phyloP scores from a whole-genome alignment of 208 protist genomes.

The Polymyxa betae region DNA sequence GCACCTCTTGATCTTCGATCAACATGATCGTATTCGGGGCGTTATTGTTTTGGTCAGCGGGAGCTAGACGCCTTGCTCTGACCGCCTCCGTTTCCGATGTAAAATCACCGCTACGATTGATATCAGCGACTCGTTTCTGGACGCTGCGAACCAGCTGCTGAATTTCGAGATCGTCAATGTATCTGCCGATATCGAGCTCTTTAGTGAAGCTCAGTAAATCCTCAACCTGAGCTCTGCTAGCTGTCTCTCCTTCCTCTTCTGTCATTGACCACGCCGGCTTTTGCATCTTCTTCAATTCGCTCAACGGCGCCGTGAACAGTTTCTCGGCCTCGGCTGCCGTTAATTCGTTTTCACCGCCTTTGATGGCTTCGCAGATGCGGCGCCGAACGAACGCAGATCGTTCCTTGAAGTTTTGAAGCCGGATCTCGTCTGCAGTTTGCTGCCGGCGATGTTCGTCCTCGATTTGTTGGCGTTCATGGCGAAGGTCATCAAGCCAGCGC shows the following conservation, averaged over 20 bases:
- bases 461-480: background rate
- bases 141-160: conserved; percentile 33
- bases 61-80: background rate
- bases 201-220: background rate
- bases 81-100: conserved; percentile 17
- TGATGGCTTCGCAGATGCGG: conserved; percentile 25
- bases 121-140: background rate
- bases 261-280: conserved; percentile 46
- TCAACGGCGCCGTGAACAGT: conserved; percentile 47
- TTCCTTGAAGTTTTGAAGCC: conserved; percentile 32
- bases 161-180: conserved; percentile 1
- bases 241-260: conserved; percentile 13
- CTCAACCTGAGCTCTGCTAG: background rate
- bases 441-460: background rate
- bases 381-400: background rate
- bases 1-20: background rate
- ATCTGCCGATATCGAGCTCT: background rate
- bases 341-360: background rate
- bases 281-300: background rate
- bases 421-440: background rate
- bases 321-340: background rate
- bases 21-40: background rate
- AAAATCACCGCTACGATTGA: background rate
- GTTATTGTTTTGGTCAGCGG: background rate
- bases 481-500: background rate